Conservation (phyloP, 2,329 filamentous ascomycete genomes). For the Graphilbum sp. region DNA sequence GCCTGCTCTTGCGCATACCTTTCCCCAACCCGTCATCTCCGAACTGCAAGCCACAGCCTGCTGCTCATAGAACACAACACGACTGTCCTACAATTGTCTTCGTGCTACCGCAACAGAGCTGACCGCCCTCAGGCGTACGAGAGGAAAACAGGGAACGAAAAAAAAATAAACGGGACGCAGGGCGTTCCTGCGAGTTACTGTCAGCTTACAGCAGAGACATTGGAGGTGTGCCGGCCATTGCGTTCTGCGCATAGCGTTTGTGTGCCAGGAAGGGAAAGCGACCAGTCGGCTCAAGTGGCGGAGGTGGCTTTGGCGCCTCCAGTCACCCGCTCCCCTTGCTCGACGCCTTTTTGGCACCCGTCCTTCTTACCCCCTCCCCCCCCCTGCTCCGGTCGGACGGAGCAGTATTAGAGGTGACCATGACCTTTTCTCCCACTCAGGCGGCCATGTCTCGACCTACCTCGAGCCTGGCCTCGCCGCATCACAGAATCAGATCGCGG, state of each 20-base stretch:
- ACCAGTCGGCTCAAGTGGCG: background rate
- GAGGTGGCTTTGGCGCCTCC: background rate
- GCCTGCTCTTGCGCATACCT: background rate
- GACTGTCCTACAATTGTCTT: background rate
- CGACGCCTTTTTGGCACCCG: background rate
- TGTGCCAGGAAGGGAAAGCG: background rate
- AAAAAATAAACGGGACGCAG: background rate
- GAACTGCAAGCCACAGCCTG: background rate
- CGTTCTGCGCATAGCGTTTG: background rate
- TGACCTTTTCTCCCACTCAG: slow-evolving; percentile 8
- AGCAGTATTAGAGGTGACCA: slow-evolving; percentile 2
- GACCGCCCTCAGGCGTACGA: background rate
- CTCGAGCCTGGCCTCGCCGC: slow-evolving; percentile 13
- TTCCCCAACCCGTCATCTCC: background rate
- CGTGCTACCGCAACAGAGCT: background rate
- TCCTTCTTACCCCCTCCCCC: background rate
- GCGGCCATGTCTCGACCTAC: slow-evolving; percentile 6
- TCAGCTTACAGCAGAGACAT: too few species aligned
- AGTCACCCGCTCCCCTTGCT: background rate
- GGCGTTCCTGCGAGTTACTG: background rate
- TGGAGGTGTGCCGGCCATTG: too few species aligned
- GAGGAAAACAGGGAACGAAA: background rate
- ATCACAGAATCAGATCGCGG: slow-evolving; percentile 23
- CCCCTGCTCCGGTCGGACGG: background rate
- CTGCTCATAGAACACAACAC: background rate